Evolutionary conservation across 805 yeast genomes (phyloP).

Genomic region (Scheffersomyces ergatensis): DNA sequence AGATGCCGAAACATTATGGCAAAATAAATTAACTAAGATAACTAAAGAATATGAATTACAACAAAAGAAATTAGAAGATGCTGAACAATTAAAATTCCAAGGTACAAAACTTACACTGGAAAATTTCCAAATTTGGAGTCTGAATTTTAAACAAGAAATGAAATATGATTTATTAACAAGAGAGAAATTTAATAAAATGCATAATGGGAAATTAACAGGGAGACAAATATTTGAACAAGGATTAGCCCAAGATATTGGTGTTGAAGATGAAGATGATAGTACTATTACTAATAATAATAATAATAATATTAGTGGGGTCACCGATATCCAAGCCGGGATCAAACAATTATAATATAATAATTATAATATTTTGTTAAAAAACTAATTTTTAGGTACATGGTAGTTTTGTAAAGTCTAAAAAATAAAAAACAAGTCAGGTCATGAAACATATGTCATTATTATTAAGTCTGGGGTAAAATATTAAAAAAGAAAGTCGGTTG

Average conservation of each 20-base stretch:
- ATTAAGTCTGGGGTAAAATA: too few species aligned
- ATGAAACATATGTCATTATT: too few species aligned
- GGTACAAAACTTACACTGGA: slow-evolving; percentile 90
- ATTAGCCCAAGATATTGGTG: slow-evolving; percentile 53
- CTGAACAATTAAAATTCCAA: slow-evolving; percentile 83
- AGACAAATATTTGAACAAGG: slow-evolving; percentile 89
- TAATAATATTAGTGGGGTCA: too few species aligned
- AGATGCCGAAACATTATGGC: slow-evolving; percentile 68
- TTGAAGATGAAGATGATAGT: too few species aligned
- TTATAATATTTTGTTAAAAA: too few species aligned
- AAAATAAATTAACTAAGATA: slow-evolving; percentile 42
- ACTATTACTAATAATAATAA: too few species aligned
- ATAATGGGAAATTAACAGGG: slow-evolving; percentile 80
- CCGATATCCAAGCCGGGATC: too few species aligned
- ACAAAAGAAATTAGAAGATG: slow-evolving; percentile 62
- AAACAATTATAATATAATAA: too few species aligned
- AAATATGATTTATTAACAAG: slow-evolving; percentile 60
- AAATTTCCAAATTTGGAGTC: slow-evolving; percentile 72
- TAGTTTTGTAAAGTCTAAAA: too few species aligned
- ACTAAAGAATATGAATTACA: slow-evolving; percentile 42
- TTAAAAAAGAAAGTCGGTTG: too few species aligned
- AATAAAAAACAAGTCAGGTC: too few species aligned
- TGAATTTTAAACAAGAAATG: slow-evolving; percentile 66
- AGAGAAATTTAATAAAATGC: slow-evolving; percentile 53
- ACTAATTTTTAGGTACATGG: too few species aligned